phyloP scores from a whole-genome alignment of 352 stramenopile genomes.

The Globisporangium iwayamae region DNA sequence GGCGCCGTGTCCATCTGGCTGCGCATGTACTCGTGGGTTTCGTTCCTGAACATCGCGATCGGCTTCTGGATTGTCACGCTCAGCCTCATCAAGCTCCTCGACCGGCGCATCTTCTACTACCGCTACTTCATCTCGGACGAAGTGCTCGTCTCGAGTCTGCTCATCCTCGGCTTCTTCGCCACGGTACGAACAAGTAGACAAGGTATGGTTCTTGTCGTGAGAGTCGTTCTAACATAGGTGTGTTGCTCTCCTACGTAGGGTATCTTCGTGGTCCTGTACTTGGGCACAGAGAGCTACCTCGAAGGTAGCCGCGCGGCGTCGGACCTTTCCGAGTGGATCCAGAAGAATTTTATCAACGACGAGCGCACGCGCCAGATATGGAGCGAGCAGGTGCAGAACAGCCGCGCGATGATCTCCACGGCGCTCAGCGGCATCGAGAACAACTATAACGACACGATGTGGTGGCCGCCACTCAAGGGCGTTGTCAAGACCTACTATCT shows the following conservation, averaged over 20 bases:
- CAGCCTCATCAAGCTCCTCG: conserved; percentile 75
- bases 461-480: conserved; percentile 81
- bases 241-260: conserved; percentile 29
- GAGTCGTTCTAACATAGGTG: too few relatives aligned
- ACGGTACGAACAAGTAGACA: conserved; percentile 34
- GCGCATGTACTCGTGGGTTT: conserved; percentile 79
- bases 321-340: conserved; percentile 74
- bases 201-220: not conserved
- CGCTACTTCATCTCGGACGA: conserved; percentile 88
- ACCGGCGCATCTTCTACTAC: conserved; percentile 87
- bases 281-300: conserved; percentile 84
- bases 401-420: conserved; percentile 75
- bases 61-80: conserved; percentile 62
- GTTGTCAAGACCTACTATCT: conserved; percentile 84
- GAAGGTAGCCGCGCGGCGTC: conserved; percentile 77
- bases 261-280: conserved; percentile 76
- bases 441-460: conserved; percentile 89
- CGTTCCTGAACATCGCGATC: conserved; percentile 71
- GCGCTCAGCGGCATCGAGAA: conserved; percentile 76
- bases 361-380: conserved; percentile 77
- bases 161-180: conserved; percentile 83
- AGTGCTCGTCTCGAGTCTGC: conserved; percentile 71
- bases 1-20: conserved; percentile 84
- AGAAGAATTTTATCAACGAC: conserved; percentile 87
- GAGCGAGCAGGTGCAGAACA: conserved; percentile 82